These are phyloP conservation scores for Inga leiocalycina DNA, from an alignment of 306 rosid species.

Conservation along the genomic window DNA sequence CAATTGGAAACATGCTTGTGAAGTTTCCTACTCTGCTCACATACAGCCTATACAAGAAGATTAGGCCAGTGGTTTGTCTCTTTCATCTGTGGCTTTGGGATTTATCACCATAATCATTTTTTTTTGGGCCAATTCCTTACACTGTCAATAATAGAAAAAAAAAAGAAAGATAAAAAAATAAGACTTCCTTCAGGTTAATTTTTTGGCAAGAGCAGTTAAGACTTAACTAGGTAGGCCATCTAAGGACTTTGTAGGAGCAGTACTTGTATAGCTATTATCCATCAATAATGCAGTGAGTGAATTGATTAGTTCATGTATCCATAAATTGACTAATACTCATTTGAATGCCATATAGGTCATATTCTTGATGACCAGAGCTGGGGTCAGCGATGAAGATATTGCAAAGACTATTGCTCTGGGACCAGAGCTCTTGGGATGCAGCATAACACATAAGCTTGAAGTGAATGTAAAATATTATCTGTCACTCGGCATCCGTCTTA, in stretches of 20 bases:
- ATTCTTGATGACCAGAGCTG: constrained; percentile 87
- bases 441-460: constrained; percentile 80
- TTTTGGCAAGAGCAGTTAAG: background rate
- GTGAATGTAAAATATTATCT: constrained; percentile 71
- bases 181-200: background rate
- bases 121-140: background rate
- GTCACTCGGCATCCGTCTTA: constrained; percentile 74
- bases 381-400: constrained; percentile 72
- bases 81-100: constrained; percentile 32
- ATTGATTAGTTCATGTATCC: constrained; percentile 7
- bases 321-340: constrained; percentile 21
- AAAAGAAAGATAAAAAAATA: background rate
- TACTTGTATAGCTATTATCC: background rate
- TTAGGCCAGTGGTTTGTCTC: constrained; percentile 81
- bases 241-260: background rate
- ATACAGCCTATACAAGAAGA: constrained; percentile 87
- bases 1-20: constrained; percentile 92
- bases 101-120: constrained; percentile 5
- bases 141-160: background rate
- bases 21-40: constrained; percentile 85
- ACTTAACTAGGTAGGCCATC: background rate
- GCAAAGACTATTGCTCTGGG: constrained; percentile 83
- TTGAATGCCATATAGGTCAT: constrained; percentile 60
- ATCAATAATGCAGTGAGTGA: background rate
- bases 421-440: constrained; percentile 92